These are phyloP conservation scores for Pythium brachiatum DNA, from an alignment of 352 stramenopile species.

Conservation along the genomic window DNA sequence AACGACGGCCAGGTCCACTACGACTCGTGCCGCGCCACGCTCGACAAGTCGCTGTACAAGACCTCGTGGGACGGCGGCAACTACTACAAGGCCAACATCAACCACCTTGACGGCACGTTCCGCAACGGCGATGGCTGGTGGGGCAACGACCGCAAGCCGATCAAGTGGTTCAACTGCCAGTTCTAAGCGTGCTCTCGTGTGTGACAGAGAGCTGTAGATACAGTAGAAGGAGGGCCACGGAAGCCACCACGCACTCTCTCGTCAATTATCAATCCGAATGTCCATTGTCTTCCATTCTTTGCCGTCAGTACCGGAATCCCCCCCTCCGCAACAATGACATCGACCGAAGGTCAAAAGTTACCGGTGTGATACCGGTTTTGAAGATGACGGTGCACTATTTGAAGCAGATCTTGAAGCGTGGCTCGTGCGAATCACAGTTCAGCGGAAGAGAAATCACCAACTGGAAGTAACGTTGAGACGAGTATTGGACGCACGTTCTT, in stretches of 20 bases:
- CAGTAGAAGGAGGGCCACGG: neutral
- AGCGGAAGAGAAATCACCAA: too few species aligned
- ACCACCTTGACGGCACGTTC: constrained; percentile 35
- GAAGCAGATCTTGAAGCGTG: neutral
- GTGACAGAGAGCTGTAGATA: neutral
- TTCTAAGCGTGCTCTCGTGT: constrained; percentile 20
- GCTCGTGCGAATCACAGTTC: neutral
- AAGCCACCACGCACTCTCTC: neutral
- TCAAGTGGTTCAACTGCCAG: constrained; percentile 46
- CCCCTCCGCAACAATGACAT: neutral
- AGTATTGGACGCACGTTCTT: neutral
- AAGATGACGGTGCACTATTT: neutral
- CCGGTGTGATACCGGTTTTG: neutral
- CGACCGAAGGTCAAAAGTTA: too few species aligned
- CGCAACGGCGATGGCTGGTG: constrained; percentile 33
- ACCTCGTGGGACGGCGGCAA: constrained; percentile 15
- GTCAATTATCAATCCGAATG: neutral
- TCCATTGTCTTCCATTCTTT: neutral
- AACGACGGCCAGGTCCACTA: constrained; percentile 41
- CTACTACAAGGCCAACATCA: constrained; percentile 38
- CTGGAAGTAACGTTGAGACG: too few species aligned
- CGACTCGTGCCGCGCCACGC: constrained; percentile 23
- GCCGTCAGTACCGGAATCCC: too few species aligned
- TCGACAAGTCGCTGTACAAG: constrained; percentile 16
- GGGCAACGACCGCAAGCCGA: constrained; percentile 37